A percentile compares a stretch with the other conserved stretches of the same genome.
Conservation (phyloP, 2,329 filamentous ascomycete genomes). For the Sporothrix schenckii region DNA sequence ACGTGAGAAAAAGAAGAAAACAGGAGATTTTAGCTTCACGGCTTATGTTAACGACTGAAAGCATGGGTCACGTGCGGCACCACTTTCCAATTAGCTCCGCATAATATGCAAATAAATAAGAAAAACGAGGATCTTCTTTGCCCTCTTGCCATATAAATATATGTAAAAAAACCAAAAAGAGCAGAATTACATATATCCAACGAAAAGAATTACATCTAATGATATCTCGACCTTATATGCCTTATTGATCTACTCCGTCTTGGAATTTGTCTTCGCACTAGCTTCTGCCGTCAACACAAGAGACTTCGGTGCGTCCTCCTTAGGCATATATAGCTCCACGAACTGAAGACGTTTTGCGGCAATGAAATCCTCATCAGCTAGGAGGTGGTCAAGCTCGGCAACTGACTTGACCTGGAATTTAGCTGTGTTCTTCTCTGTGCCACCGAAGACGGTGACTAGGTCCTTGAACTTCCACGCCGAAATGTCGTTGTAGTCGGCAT, state of each 20-base stretch:
- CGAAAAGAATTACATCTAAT: not conserved
- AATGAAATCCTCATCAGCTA: conserved; percentile 42
- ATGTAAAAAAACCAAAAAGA: not conserved
- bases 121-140: not conserved
- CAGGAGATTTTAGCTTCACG: not conserved
- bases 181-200: not conserved
- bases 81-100: not conserved
- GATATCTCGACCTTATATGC: not conserved
- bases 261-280: conserved; percentile 68
- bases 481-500: conserved; percentile 80
- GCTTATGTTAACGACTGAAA: not conserved
- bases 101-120: too few species aligned
- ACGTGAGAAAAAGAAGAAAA: not conserved
- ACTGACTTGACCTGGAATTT: conserved; percentile 36
- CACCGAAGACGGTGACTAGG: conserved; percentile 36
- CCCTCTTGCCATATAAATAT: too few species aligned
- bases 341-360: conserved; percentile 63
- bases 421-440: conserved; percentile 33
- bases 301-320: conserved; percentile 73
- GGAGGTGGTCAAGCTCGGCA: conserved; percentile 35
- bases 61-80: not conserved
- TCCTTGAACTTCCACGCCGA: conserved; percentile 67
- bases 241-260: conserved; percentile 39
- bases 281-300: conserved; percentile 71
- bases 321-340: conserved; percentile 80